Base-by-base conservation (phyloP, 345 rosid genomes). In the Eucalyptus regnans region DNA sequence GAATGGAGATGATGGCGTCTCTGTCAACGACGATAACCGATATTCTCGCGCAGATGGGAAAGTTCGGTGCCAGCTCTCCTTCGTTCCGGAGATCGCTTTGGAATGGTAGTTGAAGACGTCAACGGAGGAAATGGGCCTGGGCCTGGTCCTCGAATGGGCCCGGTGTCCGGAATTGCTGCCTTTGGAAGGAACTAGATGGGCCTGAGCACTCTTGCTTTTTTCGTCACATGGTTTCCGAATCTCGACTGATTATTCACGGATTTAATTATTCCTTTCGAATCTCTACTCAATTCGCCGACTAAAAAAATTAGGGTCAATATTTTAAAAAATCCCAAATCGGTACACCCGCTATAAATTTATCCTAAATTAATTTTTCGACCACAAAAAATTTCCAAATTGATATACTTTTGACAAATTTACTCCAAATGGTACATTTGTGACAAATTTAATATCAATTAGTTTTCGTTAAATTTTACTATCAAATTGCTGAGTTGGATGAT, bases 31-130 rank as follows among this genome's bases (percentile, higher is more conserved):
- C 84, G 37, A n/a, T 64, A 76, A 41, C 84, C 12, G 46, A 20
- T 20, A 1, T 20, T 41, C 84, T 41, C 44, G 29, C 58, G 31
- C 31, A 76, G 84, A 76, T 25, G 44, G 15, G 48, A 43, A 76
- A 76, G 84, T 76, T 76, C 48, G 84, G 48, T 20, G 23, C 48
- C 48, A 20, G 48, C 13, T 76, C 48, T 76, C 81, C 81, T 41
- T 9, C 44, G 25, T 9, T 71, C 29, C 29, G 20, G 29, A 76
- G 48, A 3, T 76, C 5, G 48, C 1, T 52, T 85, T 54, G 87
- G 91, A 90, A 90, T 76, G 91, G 88, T 88, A 56, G 91, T 86
- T 90, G 89, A 43, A 62, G 88, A 49, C 48, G 27, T 31, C 10
- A 12, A 12, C 12, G 5, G 62, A 56, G 12, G 0, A 62, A 62